Conservation (phyloP, 179 eudicot genomes). For the Carnegiea gigantea region DNA sequence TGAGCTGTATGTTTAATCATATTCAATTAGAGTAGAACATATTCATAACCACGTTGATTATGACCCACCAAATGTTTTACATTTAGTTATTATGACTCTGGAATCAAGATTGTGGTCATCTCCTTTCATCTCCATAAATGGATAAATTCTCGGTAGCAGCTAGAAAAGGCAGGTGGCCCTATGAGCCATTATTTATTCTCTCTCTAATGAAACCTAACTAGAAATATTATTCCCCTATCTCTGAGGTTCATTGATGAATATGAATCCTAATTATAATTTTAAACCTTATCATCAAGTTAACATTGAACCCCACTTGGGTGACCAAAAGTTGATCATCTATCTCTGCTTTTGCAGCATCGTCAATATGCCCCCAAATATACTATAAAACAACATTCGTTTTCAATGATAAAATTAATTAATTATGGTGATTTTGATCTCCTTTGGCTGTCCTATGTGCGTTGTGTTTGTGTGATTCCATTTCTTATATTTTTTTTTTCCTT, state of each 20-base stretch:
- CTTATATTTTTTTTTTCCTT: neutral
- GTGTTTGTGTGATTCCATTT: neutral
- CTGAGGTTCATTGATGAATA: neutral
- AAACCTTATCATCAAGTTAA: neutral
- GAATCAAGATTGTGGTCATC: neutral
- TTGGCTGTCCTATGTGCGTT: neutral
- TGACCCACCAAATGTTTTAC: no score
- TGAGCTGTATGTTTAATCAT: no score
- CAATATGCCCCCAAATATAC: neutral
- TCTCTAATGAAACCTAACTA: neutral
- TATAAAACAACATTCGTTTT: neutral
- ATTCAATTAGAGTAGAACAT: no score
- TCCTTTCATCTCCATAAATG: neutral
- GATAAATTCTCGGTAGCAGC: neutral
- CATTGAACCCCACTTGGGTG: conserved; percentile 12
- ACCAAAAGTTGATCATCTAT: neutral
- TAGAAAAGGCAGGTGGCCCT: neutral
- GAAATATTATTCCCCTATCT: neutral
- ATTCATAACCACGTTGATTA: no score
- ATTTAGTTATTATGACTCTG: neutral
- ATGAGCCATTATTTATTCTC: neutral
- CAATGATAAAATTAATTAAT: neutral
- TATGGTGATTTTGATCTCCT: neutral
- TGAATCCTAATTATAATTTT: neutral
- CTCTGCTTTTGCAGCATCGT: neutral